Evolutionary conservation across 495 filamentous ascomycete genomes (phyloP).

Genomic region (Penicillium turbatum): DNA sequence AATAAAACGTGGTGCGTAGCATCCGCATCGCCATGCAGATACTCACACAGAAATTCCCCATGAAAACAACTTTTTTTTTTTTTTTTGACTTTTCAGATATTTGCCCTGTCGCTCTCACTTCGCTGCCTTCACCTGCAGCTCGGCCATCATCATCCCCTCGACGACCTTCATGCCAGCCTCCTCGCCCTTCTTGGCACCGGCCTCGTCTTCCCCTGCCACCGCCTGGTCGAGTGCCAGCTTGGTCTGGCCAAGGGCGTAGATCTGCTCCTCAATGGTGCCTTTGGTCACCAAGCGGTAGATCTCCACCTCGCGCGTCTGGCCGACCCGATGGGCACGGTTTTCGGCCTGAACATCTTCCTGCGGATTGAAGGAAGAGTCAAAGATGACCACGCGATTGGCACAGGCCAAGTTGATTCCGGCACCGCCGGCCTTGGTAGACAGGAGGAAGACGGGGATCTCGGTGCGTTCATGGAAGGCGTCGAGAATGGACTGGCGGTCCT

Average conservation of each 20-base stretch:
- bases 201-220: constrained; percentile 61
- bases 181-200: constrained; percentile 48
- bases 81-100: background rate
- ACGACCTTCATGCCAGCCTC: constrained; percentile 58
- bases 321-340: constrained; percentile 92
- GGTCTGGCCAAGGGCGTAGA: constrained; percentile 80
- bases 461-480: constrained; percentile 75
- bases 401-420: constrained; percentile 92
- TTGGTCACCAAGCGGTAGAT: constrained; percentile 75
- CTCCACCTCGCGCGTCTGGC: constrained; percentile 85
- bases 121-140: constrained; percentile 36
- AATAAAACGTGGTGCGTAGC: background rate
- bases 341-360: constrained; percentile 96
- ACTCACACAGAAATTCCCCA: background rate
- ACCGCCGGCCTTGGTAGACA: constrained; percentile 90
- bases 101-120: constrained; percentile 22
- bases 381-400: constrained; percentile 96
- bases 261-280: constrained; percentile 89
- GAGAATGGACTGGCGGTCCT: constrained; percentile 74
- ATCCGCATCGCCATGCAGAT: background rate
- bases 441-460: constrained; percentile 82
- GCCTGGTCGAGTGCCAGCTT: constrained; percentile 89
- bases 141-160: constrained; percentile 55
- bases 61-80: background rate
- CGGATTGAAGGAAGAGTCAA: constrained; percentile 92